A percentile compares a stretch with the other conserved stretches of the same genome.
Conservation (phyloP, 768 basidiomycete genomes). For the Hysterangium stoloniferum region DNA sequence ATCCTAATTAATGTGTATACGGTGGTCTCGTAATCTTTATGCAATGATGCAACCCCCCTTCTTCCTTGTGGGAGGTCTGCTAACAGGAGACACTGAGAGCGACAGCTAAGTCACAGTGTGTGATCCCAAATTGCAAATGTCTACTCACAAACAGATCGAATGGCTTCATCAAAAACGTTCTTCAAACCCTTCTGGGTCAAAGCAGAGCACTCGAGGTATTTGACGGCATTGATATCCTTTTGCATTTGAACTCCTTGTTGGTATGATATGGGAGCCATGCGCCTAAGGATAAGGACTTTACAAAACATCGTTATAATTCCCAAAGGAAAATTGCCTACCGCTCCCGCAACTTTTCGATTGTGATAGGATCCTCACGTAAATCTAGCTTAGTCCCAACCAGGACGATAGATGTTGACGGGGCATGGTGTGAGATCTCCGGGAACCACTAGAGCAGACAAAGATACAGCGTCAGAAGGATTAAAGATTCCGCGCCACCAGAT, state of each 20-base stretch:
- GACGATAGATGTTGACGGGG: slow-evolving; percentile 87
- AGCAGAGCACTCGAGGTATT: slow-evolving; percentile 93
- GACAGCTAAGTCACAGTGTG: neutral
- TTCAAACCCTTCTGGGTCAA: slow-evolving; percentile 98
- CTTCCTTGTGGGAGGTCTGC: slow-evolving; percentile 7
- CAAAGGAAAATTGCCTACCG: slow-evolving; percentile 41
- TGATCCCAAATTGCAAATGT: neutral
- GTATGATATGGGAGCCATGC: slow-evolving; percentile 94
- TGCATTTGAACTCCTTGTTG: slow-evolving; percentile 85
- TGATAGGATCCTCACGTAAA: slow-evolving; percentile 88
- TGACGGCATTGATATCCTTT: slow-evolving; percentile 91
- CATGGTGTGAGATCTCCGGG: slow-evolving; percentile 96
- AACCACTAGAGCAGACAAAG: slow-evolving; percentile 58
- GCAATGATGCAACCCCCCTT: slow-evolving; percentile 57
- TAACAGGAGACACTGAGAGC: slow-evolving; percentile 13
- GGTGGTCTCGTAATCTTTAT: too few species aligned
- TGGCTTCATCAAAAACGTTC: slow-evolving; percentile 98
- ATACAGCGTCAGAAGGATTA: neutral
- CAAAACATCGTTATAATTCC: slow-evolving; percentile 1
- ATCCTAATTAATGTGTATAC: too few species aligned
- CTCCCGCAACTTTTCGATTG: slow-evolving; percentile 88
- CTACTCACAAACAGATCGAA: slow-evolving; percentile 86
- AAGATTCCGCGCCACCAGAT: neutral
- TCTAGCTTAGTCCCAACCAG: slow-evolving; percentile 97
- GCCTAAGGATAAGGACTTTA: slow-evolving; percentile 34